Conservation (phyloP, 192 early-diverging fungal species). For the Backusella parvicylindrica region DNA sequence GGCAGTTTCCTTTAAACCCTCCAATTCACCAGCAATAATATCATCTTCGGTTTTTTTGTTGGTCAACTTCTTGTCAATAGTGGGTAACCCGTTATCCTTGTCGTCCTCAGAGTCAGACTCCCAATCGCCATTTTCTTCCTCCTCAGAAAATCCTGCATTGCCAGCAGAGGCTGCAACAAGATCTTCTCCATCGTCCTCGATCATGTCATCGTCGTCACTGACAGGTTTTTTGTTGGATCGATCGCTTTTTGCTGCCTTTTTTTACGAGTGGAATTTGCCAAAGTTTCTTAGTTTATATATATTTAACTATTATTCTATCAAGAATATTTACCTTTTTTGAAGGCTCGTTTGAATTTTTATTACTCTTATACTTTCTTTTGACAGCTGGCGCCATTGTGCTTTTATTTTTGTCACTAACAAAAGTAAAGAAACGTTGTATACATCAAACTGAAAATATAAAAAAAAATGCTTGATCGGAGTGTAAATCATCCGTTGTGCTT, state of each 20-base stretch:
- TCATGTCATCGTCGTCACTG: slow-evolving; percentile 4
- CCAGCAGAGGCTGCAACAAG: slow-evolving; percentile 19
- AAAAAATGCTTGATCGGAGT: background rate
- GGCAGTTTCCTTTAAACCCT: slow-evolving; percentile 76
- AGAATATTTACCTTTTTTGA: slow-evolving; percentile 7
- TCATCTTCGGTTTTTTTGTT: slow-evolving; percentile 28
- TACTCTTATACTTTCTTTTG: slow-evolving; percentile 21
- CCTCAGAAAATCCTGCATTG: slow-evolving; percentile 23
- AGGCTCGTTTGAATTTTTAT: background rate
- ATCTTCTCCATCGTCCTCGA: slow-evolving; percentile 27
- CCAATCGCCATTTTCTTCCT: slow-evolving; percentile 40
- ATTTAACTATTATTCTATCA: too few relatives aligned
- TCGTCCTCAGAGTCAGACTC: slow-evolving; percentile 36
- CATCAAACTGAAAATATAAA: too few relatives aligned
- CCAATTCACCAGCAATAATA: slow-evolving; percentile 67
- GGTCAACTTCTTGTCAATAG: slow-evolving; percentile 34
- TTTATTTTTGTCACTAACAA: background rate
- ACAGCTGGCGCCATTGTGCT: slow-evolving; percentile 9
- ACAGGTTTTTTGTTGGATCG: background rate
- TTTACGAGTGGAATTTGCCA: background rate
- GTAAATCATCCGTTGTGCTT: background rate
- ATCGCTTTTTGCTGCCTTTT: background rate
- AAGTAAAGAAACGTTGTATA: too few relatives aligned
- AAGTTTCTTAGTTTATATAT: background rate
- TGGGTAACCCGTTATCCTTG: slow-evolving; percentile 42